These are phyloP conservation scores for Penicillium daleae DNA, from an alignment of 495 filamentous ascomycete species.

Conservation along the genomic window DNA sequence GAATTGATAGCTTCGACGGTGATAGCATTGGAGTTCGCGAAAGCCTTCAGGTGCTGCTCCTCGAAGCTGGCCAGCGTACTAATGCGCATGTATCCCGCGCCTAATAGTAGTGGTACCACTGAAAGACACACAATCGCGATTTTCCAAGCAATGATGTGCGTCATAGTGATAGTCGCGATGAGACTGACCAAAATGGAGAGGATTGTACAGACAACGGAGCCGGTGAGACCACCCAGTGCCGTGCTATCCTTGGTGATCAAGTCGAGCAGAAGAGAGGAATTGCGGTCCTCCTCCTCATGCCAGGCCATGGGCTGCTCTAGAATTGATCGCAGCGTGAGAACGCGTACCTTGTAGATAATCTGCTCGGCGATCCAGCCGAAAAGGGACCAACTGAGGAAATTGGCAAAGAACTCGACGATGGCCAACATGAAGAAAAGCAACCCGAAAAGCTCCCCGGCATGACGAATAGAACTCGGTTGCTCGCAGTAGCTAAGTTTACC, in stretches of 20 bases:
- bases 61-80: conserved; percentile 55
- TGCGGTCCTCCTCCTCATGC: conserved; percentile 49
- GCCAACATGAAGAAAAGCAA: conserved; percentile 57
- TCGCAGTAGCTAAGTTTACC: conserved; percentile 44
- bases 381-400: conserved; percentile 47
- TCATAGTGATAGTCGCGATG: conserved; percentile 40
- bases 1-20: conserved; percentile 52
- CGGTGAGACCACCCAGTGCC: conserved; percentile 48
- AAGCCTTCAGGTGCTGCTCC: conserved; percentile 57
- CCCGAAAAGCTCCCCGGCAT: conserved; percentile 42
- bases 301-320: conserved; percentile 55
- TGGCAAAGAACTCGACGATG: conserved; percentile 53
- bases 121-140: conserved; percentile 43
- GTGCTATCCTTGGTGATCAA: conserved; percentile 52
- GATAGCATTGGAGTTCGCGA: conserved; percentile 51
- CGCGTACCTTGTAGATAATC: conserved; percentile 48
- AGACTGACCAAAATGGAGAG: conserved; percentile 47
- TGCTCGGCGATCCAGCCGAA: conserved; percentile 56
- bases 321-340: conserved; percentile 51
- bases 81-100: conserved; percentile 53
- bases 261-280: conserved; percentile 44
- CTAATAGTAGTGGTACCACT: conserved; percentile 44
- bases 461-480: conserved; percentile 31
- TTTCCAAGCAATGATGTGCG: conserved; percentile 45
- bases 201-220: conserved; percentile 46